Conservation (phyloP, 805 yeast genomes). For the Naumovozyma dairenensis region DNA sequence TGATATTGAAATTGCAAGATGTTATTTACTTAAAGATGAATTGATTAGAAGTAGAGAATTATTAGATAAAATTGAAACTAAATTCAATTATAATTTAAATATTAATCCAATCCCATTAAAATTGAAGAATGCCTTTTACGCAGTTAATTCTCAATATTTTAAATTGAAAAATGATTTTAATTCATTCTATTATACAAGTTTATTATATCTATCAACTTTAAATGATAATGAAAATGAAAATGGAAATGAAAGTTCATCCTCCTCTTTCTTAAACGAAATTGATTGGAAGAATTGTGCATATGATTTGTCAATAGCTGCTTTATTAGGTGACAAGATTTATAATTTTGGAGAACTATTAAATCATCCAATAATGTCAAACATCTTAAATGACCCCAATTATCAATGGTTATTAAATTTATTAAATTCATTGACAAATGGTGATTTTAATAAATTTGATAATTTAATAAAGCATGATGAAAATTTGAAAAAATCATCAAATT, state of each 20-base stretch:
- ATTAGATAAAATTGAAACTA: slow-evolving; percentile 47
- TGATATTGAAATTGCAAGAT: slow-evolving; percentile 66
- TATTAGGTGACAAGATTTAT: slow-evolving; percentile 84
- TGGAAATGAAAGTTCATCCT: slow-evolving; percentile 2
- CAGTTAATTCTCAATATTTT: slow-evolving; percentile 66
- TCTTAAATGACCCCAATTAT: slow-evolving; percentile 39
- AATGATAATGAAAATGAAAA: slow-evolving; percentile 29
- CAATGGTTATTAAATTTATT: slow-evolving; percentile 68
- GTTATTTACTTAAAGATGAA: slow-evolving; percentile 46
- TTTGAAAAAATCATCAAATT: slow-evolving; percentile 35
- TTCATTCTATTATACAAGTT: slow-evolving; percentile 66
- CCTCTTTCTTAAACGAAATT: slow-evolving; percentile 7
- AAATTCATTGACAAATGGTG: slow-evolving; percentile 65
- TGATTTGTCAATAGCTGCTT: slow-evolving; percentile 76
- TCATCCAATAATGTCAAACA: slow-evolving; percentile 65
- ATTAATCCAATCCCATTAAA: slow-evolving; percentile 46
- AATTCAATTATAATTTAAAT: slow-evolving; percentile 41
- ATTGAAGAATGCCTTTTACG: slow-evolving; percentile 75
- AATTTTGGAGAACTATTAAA: slow-evolving; percentile 91
- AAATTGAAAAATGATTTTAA: slow-evolving; percentile 72
- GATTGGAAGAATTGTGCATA: slow-evolving; percentile 47
- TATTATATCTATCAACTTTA: slow-evolving; percentile 74
- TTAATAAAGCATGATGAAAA: slow-evolving; percentile 30
- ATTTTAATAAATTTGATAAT: slow-evolving; percentile 54
- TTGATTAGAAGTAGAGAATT: slow-evolving; percentile 54